phyloP scores from a whole-genome alignment of 257 asterid genomes.

The Voacanga thouarsii region DNA sequence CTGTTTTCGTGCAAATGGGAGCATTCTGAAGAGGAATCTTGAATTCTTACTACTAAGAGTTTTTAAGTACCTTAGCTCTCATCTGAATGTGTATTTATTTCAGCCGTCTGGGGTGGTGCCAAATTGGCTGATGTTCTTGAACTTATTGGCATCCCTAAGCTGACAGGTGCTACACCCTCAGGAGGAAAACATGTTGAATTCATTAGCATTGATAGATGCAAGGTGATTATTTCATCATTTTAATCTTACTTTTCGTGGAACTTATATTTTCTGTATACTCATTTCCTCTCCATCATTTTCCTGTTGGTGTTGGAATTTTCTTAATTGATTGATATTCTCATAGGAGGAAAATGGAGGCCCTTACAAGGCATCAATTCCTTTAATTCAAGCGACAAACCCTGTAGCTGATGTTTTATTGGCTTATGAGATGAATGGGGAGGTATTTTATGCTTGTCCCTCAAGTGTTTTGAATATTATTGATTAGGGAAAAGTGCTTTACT shows the following conservation, averaged over 20 bases:
- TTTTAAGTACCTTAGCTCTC: slow-evolving; percentile 5
- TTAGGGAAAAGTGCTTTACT: slow-evolving; percentile 1
- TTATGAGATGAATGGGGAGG: slow-evolving; percentile 99
- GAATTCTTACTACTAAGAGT: not conserved
- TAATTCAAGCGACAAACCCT: slow-evolving; percentile 87
- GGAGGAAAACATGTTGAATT: slow-evolving; percentile 93
- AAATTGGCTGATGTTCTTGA: slow-evolving; percentile 89
- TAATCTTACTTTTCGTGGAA: not conserved
- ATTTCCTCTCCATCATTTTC: not conserved
- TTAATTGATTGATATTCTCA: slow-evolving; percentile 20
- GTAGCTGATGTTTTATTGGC: slow-evolving; percentile 92
- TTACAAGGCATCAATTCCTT: slow-evolving; percentile 87
- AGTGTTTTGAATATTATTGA: not conserved
- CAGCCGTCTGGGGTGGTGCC: slow-evolving; percentile 98
- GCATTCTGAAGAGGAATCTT: slow-evolving; percentile 1
- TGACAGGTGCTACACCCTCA: slow-evolving; percentile 48
- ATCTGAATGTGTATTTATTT: slow-evolving; percentile 22
- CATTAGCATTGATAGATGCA: slow-evolving; percentile 95
- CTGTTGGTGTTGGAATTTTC: slow-evolving; percentile 8
- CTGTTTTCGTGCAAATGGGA: not conserved
- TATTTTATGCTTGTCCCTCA: slow-evolving; percentile 18
- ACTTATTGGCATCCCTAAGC: slow-evolving; percentile 71
- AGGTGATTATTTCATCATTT: slow-evolving; percentile 45
- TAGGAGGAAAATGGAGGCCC: slow-evolving; percentile 99
- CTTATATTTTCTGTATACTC: not conserved